These are phyloP conservation scores for Aspergillus ochraceoroseus DNA, from an alignment of 2,329 filamentous ascomycete genomes.

Conservation along the genomic window DNA sequence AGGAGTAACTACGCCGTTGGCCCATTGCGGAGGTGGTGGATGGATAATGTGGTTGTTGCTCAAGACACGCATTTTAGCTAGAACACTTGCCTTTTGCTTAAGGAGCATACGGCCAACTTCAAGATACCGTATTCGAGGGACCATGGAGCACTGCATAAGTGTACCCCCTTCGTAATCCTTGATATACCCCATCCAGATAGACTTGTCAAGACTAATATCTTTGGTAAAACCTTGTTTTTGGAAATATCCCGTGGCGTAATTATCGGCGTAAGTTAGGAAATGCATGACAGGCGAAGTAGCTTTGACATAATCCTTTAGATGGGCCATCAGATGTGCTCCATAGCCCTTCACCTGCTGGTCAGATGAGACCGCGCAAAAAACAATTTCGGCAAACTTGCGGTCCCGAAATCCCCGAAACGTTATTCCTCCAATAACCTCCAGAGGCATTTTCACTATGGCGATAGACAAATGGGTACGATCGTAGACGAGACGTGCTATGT, in stretches of 20 bases:
- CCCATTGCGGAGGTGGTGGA: conserved; percentile 78
- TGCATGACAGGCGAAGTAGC: conserved; percentile 96
- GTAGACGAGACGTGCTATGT: conserved; percentile 95
- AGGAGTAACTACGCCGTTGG: conserved; percentile 57
- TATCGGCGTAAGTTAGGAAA: conserved; percentile 96
- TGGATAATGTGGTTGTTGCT: conserved; percentile 85
- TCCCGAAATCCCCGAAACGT: conserved; percentile 92
- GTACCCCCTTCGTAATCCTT: conserved; percentile 99
- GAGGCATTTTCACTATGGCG: conserved; percentile 92
- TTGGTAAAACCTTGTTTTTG: conserved; percentile 99
- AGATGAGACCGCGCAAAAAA: conserved; percentile 96
- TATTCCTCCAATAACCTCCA: conserved; percentile 90
- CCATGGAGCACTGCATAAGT: conserved; percentile 98
- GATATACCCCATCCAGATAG: conserved; percentile 98
- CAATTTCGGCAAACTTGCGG: conserved; percentile 92
- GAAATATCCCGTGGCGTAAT: conserved; percentile 98
- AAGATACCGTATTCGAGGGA: conserved; percentile 88
- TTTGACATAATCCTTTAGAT: conserved; percentile 74
- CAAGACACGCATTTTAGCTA: conserved; percentile 89
- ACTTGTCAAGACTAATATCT: conserved; percentile 85
- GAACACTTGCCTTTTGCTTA: conserved; percentile 93
- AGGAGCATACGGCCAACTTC: conserved; percentile 88
- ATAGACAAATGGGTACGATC: conserved; percentile 94
- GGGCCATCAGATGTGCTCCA: not conserved
- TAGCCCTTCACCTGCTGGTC: conserved; percentile 37